Evolutionary conservation across 2,329 filamentous ascomycete species (phyloP), one percentile per base, ranked within the genome.

Genomic region (Fusarium decemcellulare): DNA sequence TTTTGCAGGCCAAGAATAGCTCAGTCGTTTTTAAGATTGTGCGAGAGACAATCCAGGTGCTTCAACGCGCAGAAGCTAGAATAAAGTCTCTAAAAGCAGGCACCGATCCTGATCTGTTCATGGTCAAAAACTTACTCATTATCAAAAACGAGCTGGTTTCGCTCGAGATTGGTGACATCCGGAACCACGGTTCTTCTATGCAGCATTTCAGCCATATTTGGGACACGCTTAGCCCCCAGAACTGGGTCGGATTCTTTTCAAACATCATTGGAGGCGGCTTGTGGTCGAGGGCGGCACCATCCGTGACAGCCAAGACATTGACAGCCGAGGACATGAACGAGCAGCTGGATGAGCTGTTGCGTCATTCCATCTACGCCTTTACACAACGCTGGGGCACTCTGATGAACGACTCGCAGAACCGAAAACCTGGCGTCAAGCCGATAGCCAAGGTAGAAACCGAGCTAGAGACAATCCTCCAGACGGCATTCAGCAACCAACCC

Each of bases 61-160:
- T 99, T 16, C 89, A 94, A 68, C 87, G 90, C 53, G 95, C 94
- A 30, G 92, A 94, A 71, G 83, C 86, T 7, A 88, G 88, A 64
- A 91, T 97, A 71, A 87, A 90, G 59, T 87, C 87, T 37, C 89
- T 88, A 67, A 86, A 84, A 69, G 76, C 80, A 59, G 84, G 87
- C 23, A 77, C 91, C 8, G 94, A 98, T 77, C 88, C 92, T 0
- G 93, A 97, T 72, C 87, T 99, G 6, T 99, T 99, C 81, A 91
- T 98, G 76, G 91, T 99, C 74, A 96, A 95, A 73, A 97, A 99
- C 77, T 87, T 99, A 2, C 91, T 99, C 52, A 91, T 98, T 52
- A 88, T 99, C 54, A 98, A 98, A 80, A 97, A 98, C 77, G 93
- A 98, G 78, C 92, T 99, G 54, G 91, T 99, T 29, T 95, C 95